Base-by-base conservation (phyloP, 495 filamentous ascomycete genomes). In the Xanthoparmelia taractica region DNA sequence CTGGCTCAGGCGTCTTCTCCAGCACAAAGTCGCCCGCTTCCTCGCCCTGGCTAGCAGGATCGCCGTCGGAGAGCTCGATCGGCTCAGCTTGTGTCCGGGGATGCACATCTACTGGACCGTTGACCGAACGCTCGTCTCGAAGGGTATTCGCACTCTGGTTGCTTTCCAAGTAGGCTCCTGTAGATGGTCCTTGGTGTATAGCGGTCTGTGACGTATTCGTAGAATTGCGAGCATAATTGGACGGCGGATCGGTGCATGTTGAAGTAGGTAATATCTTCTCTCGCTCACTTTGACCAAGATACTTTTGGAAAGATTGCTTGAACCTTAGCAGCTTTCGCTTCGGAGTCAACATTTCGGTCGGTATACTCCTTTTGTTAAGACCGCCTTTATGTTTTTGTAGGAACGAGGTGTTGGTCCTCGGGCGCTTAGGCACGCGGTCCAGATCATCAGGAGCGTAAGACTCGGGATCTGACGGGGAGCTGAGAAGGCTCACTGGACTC, bases 41-140 rank as follows among this genome's bases (percentile, higher is more conserved):
- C n/a, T 43, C 29, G 25, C 25, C 48, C 38, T 62, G 38, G 48
- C 48, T 23, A 33, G 50, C 34, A 8, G 33, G 17, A 40, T 47
- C 62, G 10, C 41, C 43, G 25, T 67, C 37, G 23, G 43, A 63
- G 45, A 63, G 61, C 47, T 36, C 50, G 45, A 63, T 67, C 38
- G 59, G 66, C 37, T 33, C 41, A 20, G 48, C 60, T 43, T 56
- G 60, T 41, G 31, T 62, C 36, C 60, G 48, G 27, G 2, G 25
- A 29, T 25, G 36, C 20, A 34, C 33, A 31, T 55, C 43, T n/a
- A 20, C 23, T n/a, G 59, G 27, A 48, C 52, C 25, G n/a, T 23
- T 43, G 36, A 18, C 36, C 3, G 34, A 27, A 40, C 8, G 20
- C 20, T 25, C 23, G 8, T 55, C 15, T 13, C 10, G 20, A n/a